Base-by-base conservation (phyloP, 2,329 filamentous ascomycete genomes). In the Sarocladiaceae sp. region DNA sequence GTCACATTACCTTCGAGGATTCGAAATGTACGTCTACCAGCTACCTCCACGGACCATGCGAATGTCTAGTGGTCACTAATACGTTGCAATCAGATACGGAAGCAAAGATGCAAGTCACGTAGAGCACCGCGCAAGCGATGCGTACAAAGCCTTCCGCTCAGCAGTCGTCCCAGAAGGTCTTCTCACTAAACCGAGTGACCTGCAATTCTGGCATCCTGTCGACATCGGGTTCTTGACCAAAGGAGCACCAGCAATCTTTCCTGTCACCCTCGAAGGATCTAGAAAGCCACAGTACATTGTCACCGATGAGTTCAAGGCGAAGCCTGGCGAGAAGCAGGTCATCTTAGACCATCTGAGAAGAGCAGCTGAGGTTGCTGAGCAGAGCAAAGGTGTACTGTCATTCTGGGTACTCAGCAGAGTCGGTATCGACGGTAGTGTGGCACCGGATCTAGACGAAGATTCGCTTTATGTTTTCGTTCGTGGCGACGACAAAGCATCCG, bases 1-100 rank as follows among this genome's bases (percentile, higher is more conserved):
- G 15, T 25, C 42, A 28, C 53, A 58, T 31, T 58, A 53, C 53
- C 33, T 58, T 22, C 48, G 55, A 4, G 56, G 56, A 5, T 40
- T 58, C 17, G 56, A 58, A 52, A 48, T 56, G 56, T 58, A 20
- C 39, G 56, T n/a, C n/a, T n/a, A n/a, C n/a, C n/a, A n/a, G n/a
- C n/a, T n/a, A n/a, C n/a, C n/a, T n/a, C n/a, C n/a, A n/a, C n/a
- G n/a, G n/a, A n/a, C n/a, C n/a, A n/a, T n/a, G n/a, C n/a, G n/a
- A n/a, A n/a, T n/a, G n/a, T n/a, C n/a, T n/a, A n/a, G n/a, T n/a
- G n/a, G n/a, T n/a, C n/a, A 33, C 29, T 33, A 15, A 33, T 33
- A 33, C 29, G 47, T 29, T 2, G n/a, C 5, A 11, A 26, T 39
- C 25, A 55, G 53, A 12, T 55, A 57, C 39, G 51, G 54, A 11